Evolutionary conservation across 345 rosid genomes (phyloP), one percentile per base, ranked within the genome.

Genomic region (Gossypium stocksii): DNA sequence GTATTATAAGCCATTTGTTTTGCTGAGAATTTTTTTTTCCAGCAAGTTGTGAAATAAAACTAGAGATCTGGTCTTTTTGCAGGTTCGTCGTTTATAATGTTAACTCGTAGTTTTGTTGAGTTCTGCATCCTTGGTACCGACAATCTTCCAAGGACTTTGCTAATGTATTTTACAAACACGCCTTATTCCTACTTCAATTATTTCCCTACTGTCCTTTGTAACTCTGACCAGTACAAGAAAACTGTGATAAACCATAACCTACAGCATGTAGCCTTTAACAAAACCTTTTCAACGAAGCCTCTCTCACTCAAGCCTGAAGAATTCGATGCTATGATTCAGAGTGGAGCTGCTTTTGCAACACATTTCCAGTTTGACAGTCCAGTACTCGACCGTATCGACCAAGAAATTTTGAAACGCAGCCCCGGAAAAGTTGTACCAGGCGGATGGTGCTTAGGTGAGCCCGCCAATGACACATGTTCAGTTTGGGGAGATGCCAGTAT

Each of bases 391-490:
- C 88, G 82, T 34, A 90, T 95, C 25, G 99, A 95, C 76, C 79
- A 43, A 70, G 94, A 91, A 74, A 83, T 95, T 81, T 77, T 95
- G 72, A 83, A 83, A 53, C 90, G 94, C 74, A 76, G 22, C 57
- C 80, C 82, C 1, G 89, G 84, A 52, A 69, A 25, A 60, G 87
- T 86, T 64, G 90, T 89, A 44, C 90, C 94, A 41, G 99, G 64
- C 2, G 99, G 99, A 49, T 95, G 99, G 99, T 93, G 99, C 86
- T 77, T 95, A 70, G 98, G 89, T 59, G 89, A 88, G 34, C 76
- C 85, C 25, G 76, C 75, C 44, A 87, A 87, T 23, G 82, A 79
- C 70, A 77, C 86, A 0, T 93, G 98, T 77, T 86, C 87, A 29
- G 82, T 87, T 29, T 93, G 98, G 99, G 98, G 98, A 11, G 91